phyloP scores from a whole-genome alignment of 345 rosid genomes.

The Pistacia integerrima region DNA sequence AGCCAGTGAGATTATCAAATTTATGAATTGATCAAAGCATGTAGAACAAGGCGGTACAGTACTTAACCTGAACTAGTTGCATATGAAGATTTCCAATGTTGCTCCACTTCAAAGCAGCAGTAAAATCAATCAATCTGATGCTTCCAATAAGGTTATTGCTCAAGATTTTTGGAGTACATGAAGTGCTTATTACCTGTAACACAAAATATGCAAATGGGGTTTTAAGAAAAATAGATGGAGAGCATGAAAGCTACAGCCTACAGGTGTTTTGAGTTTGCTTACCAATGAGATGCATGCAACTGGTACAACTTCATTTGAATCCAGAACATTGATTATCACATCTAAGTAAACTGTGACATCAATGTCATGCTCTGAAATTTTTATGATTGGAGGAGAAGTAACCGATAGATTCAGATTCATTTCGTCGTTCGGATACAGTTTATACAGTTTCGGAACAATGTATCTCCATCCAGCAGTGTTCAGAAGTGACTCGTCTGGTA shows the following conservation, averaged over 20 bases:
- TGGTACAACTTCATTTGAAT: slow-evolving; percentile 44
- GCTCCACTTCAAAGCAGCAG: slow-evolving; percentile 56
- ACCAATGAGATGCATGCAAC: slow-evolving; percentile 70
- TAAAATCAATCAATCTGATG: slow-evolving; percentile 43
- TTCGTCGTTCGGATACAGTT: slow-evolving; percentile 54
- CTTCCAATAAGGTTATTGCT: slow-evolving; percentile 53
- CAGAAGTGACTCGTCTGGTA: slow-evolving; percentile 49
- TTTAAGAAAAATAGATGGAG: not conserved
- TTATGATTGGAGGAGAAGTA: slow-evolving; percentile 56
- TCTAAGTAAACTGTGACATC: slow-evolving; percentile 45
- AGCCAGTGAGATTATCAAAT: too few relatives aligned
- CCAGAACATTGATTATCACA: slow-evolving; percentile 50
- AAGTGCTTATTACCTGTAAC: slow-evolving; percentile 47
- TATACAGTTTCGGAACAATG: slow-evolving; percentile 61
- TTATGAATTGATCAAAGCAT: too few relatives aligned
- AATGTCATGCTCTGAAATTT: slow-evolving; percentile 38
- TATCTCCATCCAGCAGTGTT: slow-evolving; percentile 73
- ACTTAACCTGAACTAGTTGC: slow-evolving; percentile 50
- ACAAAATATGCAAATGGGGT: not conserved
- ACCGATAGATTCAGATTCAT: slow-evolving; percentile 54
- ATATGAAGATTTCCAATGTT: slow-evolving; percentile 52
- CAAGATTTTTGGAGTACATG: slow-evolving; percentile 51
- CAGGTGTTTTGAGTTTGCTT: slow-evolving; percentile 20
- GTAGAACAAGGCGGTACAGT: not conserved
- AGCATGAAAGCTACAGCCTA: not conserved